phyloP scores from a whole-genome alignment of 768 basidiomycete species.

The Austroboletus festivus region DNA sequence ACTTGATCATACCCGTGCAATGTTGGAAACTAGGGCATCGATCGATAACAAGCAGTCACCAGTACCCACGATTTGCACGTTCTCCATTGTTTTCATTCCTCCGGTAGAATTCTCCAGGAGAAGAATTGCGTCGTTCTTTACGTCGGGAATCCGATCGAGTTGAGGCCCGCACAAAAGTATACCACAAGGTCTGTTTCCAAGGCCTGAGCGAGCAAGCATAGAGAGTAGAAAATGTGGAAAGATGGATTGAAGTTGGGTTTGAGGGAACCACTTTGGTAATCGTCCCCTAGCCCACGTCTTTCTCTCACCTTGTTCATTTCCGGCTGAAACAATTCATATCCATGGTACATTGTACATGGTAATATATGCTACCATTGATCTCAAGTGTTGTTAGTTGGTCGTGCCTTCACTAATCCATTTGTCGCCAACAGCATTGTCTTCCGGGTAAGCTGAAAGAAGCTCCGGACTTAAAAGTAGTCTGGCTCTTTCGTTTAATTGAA shows the following conservation, averaged over 20 bases:
- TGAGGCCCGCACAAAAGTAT: conserved; percentile 54
- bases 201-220: conserved; percentile 40
- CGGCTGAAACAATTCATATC: background rate
- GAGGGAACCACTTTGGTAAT: conserved; percentile 44
- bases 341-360: conserved; percentile 5
- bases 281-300: too few relatives aligned
- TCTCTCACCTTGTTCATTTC: too few relatives aligned
- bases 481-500: conserved; percentile 26
- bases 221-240: conserved; percentile 42
- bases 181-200: conserved; percentile 62
- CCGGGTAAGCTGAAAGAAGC: conserved; percentile 41
- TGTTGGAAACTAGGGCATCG: conserved; percentile 48
- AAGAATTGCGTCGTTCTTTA: conserved; percentile 60
- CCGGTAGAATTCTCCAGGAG: conserved; percentile 30
- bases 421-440: conserved; percentile 40
- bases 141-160: conserved; percentile 44
- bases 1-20: conserved; percentile 41
- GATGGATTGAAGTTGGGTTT: conserved; percentile 68
- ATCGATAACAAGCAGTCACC: conserved; percentile 48
- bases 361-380: too few relatives aligned
- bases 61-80: conserved; percentile 19
- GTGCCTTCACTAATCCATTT: conserved; percentile 33
- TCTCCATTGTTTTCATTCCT: conserved; percentile 6
- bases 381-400: conserved; percentile 1
- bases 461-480: conserved; percentile 44